phyloP scores from a whole-genome alignment of 768 basidiomycete genomes.

The Panaeolus cyanescens region DNA sequence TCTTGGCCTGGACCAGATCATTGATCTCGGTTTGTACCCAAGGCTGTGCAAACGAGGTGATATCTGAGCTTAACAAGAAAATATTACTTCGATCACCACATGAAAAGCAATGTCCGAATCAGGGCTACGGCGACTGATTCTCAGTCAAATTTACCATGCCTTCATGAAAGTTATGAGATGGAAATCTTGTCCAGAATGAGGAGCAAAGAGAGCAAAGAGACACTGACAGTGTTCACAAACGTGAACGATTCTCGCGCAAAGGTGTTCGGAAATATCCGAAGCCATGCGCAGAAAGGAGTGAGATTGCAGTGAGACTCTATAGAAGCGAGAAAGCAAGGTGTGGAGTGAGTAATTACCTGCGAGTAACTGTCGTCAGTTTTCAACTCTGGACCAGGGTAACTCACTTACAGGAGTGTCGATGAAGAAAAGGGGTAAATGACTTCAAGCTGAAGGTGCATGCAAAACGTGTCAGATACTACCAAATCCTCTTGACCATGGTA shows the following conservation, averaged over 20 bases:
- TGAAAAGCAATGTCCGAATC: too few species aligned
- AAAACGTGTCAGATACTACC: constrained; percentile 32
- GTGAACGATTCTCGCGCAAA: too few species aligned
- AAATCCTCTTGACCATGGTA: constrained; percentile 96
- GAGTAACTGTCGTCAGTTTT: background rate
- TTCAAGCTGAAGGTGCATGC: constrained; percentile 1
- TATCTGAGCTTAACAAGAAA: too few species aligned
- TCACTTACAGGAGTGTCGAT: background rate
- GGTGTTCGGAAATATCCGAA: too few species aligned
- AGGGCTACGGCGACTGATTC: too few species aligned
- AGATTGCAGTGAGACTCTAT: too few species aligned
- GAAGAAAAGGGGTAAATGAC: too few species aligned
- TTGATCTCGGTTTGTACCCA: background rate
- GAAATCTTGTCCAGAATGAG: background rate
- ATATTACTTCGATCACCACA: too few species aligned
- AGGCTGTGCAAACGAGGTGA: background rate
- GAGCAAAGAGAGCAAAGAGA: too few species aligned
- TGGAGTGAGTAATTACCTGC: background rate
- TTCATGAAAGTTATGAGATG: background rate
- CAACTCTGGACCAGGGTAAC: background rate
- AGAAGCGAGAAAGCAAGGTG: background rate
- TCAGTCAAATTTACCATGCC: background rate
- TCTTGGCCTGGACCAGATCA: background rate
- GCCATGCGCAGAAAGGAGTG: too few species aligned
- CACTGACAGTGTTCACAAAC: too few species aligned